Conservation (phyloP, 176 grass and related monocot species). For the Bromus sterilis region DNA sequence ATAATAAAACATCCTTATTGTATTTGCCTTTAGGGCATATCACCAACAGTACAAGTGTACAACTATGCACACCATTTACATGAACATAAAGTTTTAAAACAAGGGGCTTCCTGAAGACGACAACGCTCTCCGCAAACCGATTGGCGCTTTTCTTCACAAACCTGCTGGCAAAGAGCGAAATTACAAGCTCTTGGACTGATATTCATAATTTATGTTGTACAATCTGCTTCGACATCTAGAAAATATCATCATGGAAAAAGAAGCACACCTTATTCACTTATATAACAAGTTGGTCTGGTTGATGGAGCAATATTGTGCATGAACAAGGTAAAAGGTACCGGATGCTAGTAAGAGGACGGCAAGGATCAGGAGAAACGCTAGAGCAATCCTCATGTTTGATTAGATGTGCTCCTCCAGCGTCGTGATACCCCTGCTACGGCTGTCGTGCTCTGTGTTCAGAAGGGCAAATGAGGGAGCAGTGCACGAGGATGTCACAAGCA, state of each 20-base stretch:
- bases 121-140: neutral
- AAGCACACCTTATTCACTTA: neutral
- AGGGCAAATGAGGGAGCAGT: too few species aligned
- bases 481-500: too few species aligned
- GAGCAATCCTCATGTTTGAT: too few species aligned
- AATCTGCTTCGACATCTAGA: neutral
- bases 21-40: neutral
- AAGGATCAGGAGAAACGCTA: neutral
- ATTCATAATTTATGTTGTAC: neutral
- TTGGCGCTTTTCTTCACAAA: neutral
- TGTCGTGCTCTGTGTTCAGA: too few species aligned
- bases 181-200: too few species aligned
- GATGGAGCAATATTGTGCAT: neutral
- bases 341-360: neutral
- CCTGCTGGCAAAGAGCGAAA: neutral
- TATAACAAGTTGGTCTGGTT: neutral
- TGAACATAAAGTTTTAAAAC: neutral
- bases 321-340: neutral
- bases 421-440: too few species aligned
- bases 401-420: too few species aligned
- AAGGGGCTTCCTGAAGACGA: too few species aligned
- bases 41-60: too few species aligned
- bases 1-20: too few species aligned
- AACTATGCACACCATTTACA: neutral
- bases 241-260: neutral